These are phyloP conservation scores for Podaxis sp. DNA, from an alignment of 768 basidiomycete genomes.

Conservation along the genomic window DNA sequence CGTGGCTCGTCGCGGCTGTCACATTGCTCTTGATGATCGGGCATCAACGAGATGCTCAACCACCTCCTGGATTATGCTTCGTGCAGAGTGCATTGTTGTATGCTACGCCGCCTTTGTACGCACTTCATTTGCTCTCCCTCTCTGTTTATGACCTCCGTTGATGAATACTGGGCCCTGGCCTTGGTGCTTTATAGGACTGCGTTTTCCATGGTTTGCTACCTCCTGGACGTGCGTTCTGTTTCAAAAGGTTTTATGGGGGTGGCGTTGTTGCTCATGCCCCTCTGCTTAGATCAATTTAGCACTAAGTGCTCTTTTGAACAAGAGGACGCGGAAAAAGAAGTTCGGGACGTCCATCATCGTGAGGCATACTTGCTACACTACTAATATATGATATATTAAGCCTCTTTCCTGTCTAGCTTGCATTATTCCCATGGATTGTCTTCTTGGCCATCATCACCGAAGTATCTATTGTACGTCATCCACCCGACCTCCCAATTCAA, in stretches of 20 bases:
- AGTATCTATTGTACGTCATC: conserved; percentile 1
- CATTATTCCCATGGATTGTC: background rate
- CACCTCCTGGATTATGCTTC: conserved; percentile 5
- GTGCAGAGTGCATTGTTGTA: conserved; percentile 4
- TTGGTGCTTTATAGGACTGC: background rate
- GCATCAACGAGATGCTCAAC: background rate
- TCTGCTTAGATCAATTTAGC: background rate
- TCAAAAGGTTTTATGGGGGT: background rate
- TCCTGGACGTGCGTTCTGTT: conserved; percentile 1
- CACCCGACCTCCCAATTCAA: background rate
- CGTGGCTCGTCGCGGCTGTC: conserved; percentile 2
- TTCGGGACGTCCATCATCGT: background rate
- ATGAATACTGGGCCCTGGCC: background rate
- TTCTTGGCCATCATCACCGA: conserved; percentile 1
- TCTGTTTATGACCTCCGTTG: background rate
- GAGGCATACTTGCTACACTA: background rate
- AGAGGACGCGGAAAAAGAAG: background rate
- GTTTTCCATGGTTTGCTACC: conserved; percentile 8
- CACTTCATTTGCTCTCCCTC: background rate
- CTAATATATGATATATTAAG: background rate
- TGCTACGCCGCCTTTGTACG: conserved; percentile 5
- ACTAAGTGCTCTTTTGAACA: background rate
- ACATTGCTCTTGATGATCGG: background rate
- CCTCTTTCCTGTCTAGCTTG: background rate
- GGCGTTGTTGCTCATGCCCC: background rate